phyloP scores from a whole-genome alignment of 2,329 filamentous ascomycete genomes.

The Colletotrichum neosansevieriae region DNA sequence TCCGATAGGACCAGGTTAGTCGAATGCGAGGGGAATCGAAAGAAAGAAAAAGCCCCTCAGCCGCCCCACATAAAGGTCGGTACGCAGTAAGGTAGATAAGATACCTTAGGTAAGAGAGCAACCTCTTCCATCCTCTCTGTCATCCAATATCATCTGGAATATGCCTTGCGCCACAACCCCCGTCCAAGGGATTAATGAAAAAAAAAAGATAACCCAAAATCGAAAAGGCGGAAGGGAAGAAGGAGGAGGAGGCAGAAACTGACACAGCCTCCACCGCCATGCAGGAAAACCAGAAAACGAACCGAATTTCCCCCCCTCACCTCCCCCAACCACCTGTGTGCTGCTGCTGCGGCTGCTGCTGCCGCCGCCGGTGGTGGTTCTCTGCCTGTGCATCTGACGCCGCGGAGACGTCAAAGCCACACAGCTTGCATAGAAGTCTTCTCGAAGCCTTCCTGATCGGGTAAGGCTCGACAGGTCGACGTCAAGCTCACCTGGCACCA shows the following conservation, averaged over 20 bases:
- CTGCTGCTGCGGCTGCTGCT: background rate
- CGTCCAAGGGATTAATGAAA: conserved; percentile 3
- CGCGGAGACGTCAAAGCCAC: conserved; percentile 36
- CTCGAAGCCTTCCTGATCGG: conserved; percentile 35
- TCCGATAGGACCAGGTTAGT: background rate
- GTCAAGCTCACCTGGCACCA: conserved; percentile 1
- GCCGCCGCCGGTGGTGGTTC: background rate
- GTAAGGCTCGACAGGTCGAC: conserved; percentile 17
- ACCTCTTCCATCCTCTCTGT: conserved; percentile 12
- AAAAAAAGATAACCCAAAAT: background rate
- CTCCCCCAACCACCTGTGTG: conserved; percentile 17
- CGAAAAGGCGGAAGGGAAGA: background rate
- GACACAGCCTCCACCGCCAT: conserved; percentile 30
- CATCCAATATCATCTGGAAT: conserved; percentile 12
- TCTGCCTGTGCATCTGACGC: background rate
- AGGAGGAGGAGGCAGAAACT: background rate
- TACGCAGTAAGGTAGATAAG: no score
- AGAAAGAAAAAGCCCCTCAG: background rate
- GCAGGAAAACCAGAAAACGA: conserved; percentile 22
- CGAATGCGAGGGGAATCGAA: no score
- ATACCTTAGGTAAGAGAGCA: conserved; percentile 22
- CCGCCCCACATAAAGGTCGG: conserved; percentile 5
- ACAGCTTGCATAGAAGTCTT: conserved; percentile 31
- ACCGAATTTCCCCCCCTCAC: no score
- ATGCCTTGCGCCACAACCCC: conserved; percentile 38